Base-by-base conservation (phyloP, 2,329 filamentous ascomycete genomes). In the Epichloe amarillans region DNA sequence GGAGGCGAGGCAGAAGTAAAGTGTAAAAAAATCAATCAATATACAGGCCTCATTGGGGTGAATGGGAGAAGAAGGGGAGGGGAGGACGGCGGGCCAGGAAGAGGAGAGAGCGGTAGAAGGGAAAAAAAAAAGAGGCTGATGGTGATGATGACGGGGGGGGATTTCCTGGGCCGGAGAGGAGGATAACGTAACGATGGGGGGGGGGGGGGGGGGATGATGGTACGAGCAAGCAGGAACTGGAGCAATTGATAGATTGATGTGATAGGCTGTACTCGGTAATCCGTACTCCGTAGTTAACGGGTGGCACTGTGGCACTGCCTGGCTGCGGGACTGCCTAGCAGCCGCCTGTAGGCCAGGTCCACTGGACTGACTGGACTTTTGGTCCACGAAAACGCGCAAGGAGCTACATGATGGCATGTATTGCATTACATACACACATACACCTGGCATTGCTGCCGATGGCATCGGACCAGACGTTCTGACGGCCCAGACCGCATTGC, bases 21-120 rank as follows among this genome's bases (percentile, higher is more conserved):
- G 56, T 33, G 60, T 55, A 58, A 54, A 48, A 48, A 37, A 56
- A 61, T 66, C 61, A 66, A 65, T 65, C 61, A 66, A 65, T 64
- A 64, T 64, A 67, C 62, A 66, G 59, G 64, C 63, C 62, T 61
- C 64, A 66, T 64, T 56, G 57, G 56, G 30, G 49, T 55, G 55
- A 26, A 46, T 46, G 54, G 41, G 19, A 23, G 42, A 33, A 46
- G 35, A 41, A 39, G 52, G 41, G 39, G 49, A 53, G 47, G 52
- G 51, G 49, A 50, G 42, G 50, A 51, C 50, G 26, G 51, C 46
- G 39, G 51, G 54, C 15, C 21, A 19, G 8, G 35, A 15, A 38
- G 45, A 21, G 23, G 19, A 56, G 58, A 59, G 55, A 60, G 54
- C 52, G 54, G 52, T 57, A 55, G 54, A 49, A 50, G 46, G 50